Evolutionary conservation across 2,329 filamentous ascomycete species (phyloP).

Genomic region (Juglanconis oblonga): DNA sequence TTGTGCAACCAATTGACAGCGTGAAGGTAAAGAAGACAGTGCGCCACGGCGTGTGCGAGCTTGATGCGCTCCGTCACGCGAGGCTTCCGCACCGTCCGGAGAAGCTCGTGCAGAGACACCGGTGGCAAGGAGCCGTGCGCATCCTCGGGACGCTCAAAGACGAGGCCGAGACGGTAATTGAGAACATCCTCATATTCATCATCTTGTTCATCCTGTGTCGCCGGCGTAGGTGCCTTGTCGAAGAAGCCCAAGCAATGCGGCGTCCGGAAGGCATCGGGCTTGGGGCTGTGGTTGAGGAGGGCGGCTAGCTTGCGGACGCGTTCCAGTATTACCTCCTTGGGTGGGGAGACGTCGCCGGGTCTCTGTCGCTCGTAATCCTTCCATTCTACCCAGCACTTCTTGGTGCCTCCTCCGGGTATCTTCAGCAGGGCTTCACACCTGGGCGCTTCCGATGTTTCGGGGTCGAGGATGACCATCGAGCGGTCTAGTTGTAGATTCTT

Average conservation of each 20-base stretch:
- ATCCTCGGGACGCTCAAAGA: constrained; percentile 48
- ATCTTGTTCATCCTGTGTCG: constrained; percentile 20
- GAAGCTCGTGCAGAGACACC: constrained; percentile 45
- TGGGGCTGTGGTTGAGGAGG: constrained; percentile 44
- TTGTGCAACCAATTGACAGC: constrained; percentile 53
- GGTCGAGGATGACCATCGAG: constrained; percentile 32
- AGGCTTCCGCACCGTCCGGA: constrained; percentile 40
- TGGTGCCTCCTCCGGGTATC: constrained; percentile 29
- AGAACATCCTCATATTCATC: constrained; percentile 40
- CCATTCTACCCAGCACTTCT: constrained; percentile 49
- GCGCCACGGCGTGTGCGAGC: constrained; percentile 49
- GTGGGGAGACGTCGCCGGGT: constrained; percentile 33
- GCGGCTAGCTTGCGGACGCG: constrained; percentile 46
- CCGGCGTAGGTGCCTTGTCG: constrained; percentile 33
- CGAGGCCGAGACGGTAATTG: constrained; percentile 46
- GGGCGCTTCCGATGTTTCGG: constrained; percentile 31
- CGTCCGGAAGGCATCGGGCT: constrained; percentile 47
- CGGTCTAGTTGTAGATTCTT: constrained; percentile 33
- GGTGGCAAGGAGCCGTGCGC: constrained; percentile 37
- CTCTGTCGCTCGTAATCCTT: constrained; percentile 42
- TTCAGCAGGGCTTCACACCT: constrained; percentile 40
- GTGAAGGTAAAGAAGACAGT: constrained; percentile 51
- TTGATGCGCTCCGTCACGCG: constrained; percentile 49
- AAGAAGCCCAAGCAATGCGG: constrained; percentile 52
- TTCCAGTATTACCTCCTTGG: constrained; percentile 40